Percentiles rank a stretch among this genome's conserved stretches.
These are phyloP conservation scores for Mucor lusitanicus DNA, from an alignment of 371 early-diverging fungal species.

Conservation along the genomic window DNA sequence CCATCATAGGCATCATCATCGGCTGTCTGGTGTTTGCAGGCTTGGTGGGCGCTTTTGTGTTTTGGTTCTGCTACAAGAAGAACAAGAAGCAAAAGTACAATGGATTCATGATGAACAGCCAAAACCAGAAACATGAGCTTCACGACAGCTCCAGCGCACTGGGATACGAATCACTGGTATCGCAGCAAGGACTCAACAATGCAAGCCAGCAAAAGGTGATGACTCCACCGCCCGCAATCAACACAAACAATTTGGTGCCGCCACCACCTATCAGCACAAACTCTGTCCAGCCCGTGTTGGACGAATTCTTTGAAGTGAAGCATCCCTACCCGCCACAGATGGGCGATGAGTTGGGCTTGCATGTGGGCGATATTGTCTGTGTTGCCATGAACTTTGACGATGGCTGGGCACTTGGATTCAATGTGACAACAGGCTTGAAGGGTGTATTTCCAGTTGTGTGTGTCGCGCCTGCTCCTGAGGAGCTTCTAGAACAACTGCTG, in stretches of 20 bases:
- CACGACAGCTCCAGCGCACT: conserved; percentile 15
- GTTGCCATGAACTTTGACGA: conserved; percentile 66
- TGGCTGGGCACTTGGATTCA: conserved; percentile 75
- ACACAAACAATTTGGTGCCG: not conserved
- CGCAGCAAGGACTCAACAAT: conserved; percentile 12
- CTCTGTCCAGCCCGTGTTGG: conserved; percentile 9
- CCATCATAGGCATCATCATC: conserved; percentile 28
- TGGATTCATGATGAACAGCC: conserved; percentile 3
- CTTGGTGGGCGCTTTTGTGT: conserved; percentile 10
- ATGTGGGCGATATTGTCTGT: conserved; percentile 67
- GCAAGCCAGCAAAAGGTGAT: not conserved
- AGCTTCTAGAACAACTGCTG: conserved; percentile 39
- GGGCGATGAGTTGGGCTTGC: conserved; percentile 70
- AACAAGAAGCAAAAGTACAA: conserved; percentile 8
- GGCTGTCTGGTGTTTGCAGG: conserved; percentile 21
- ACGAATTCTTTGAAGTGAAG: conserved; percentile 50
- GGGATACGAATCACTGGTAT: conserved; percentile 25
- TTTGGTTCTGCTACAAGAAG: conserved; percentile 5
- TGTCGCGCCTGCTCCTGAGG: conserved; percentile 44
- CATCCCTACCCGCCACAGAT: conserved; percentile 64
- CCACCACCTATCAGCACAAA: not conserved
- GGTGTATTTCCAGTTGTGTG: conserved; percentile 79
- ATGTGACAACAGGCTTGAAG: conserved; percentile 62
- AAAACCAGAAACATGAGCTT: not conserved
- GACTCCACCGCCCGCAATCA: conserved; percentile 1